phyloP scores from a whole-genome alignment of 352 stramenopile genomes.

The Phytophthora europaea region DNA sequence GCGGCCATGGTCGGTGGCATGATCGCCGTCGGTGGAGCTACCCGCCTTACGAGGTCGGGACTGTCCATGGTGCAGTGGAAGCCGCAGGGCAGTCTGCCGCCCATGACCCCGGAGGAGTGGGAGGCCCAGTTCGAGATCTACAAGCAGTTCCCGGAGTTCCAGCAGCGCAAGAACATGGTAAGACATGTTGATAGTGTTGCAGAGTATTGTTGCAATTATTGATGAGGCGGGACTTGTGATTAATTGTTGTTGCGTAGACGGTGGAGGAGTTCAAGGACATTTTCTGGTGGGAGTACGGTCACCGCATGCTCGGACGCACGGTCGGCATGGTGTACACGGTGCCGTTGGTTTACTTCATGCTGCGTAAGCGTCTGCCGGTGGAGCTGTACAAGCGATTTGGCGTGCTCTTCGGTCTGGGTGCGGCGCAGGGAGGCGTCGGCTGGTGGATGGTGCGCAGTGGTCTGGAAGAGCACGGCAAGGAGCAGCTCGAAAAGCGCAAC shows the following conservation, averaged over 20 bases:
- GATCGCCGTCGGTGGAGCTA: conserved; percentile 98
- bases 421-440: conserved; percentile 89
- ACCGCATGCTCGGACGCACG: conserved; percentile 98
- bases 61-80: conserved; percentile 99
- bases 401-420: conserved; percentile 71
- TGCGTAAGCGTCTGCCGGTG: conserved; percentile 80
- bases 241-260: conserved; percentile 60
- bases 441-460: conserved; percentile 99
- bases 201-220: conserved; percentile 2
- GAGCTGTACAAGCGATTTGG: conserved; percentile 80
- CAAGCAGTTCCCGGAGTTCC: conserved; percentile 98
- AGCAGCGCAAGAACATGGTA: conserved; percentile 95
- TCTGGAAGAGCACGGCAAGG: conserved; percentile 93
- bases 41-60: conserved; percentile 97
- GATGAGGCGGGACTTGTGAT: not conserved
- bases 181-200: conserved; percentile 15
- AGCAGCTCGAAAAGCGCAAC: conserved; percentile 82
- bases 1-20: conserved; percentile 96
- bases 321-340: conserved; percentile 95
- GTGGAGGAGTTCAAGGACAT: conserved; percentile 99
- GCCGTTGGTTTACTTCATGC: conserved; percentile 94
- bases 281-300: conserved; percentile 96
- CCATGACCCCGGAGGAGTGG: conserved; percentile 95
- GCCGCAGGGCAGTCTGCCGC: conserved; percentile 93
- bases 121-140: conserved; percentile 98